Evolutionary conservation across 768 basidiomycete species (phyloP).

Genomic region (Boletus sensibilis): DNA sequence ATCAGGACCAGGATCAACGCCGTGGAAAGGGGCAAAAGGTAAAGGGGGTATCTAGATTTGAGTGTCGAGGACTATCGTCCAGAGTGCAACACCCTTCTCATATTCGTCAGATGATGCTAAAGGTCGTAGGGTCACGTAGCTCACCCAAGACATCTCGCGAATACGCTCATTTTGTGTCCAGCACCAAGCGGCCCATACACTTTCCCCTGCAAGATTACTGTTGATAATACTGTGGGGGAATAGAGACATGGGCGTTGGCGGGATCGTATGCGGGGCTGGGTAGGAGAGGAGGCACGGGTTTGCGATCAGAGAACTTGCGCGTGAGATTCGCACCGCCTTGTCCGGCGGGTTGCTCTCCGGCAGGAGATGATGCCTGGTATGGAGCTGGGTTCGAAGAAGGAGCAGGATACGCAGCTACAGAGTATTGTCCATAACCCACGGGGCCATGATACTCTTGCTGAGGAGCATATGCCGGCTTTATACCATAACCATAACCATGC

Average conservation of each 20-base stretch:
- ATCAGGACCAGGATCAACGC: conserved; percentile 9
- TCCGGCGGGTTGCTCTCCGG: conserved; percentile 8
- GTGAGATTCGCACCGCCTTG: conserved; percentile 33
- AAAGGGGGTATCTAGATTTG: conserved; percentile 6
- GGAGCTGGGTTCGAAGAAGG: conserved; percentile 7
- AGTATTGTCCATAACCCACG: conserved; percentile 23
- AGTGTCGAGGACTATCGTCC: neutral
- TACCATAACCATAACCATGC: conserved; percentile 16
- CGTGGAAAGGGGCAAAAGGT: neutral
- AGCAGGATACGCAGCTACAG: conserved; percentile 5
- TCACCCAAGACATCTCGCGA: conserved; percentile 7
- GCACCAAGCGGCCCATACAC: neutral
- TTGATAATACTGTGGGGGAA: conserved; percentile 22
- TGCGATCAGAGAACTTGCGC: conserved; percentile 36
- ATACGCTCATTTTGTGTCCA: neutral
- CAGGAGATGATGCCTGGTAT: conserved; percentile 15
- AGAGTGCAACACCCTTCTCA: neutral
- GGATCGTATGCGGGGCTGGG: conserved; percentile 24
- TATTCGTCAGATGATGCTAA: neutral
- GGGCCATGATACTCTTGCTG: conserved; percentile 21
- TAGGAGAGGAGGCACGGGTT: conserved; percentile 33
- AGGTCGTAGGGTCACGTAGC: neutral
- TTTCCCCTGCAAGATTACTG: neutral
- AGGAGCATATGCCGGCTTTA: conserved; percentile 21
- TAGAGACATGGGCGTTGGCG: conserved; percentile 18